Conservation (phyloP, 768 basidiomycete species). For the Lentinula detonsa region DNA sequence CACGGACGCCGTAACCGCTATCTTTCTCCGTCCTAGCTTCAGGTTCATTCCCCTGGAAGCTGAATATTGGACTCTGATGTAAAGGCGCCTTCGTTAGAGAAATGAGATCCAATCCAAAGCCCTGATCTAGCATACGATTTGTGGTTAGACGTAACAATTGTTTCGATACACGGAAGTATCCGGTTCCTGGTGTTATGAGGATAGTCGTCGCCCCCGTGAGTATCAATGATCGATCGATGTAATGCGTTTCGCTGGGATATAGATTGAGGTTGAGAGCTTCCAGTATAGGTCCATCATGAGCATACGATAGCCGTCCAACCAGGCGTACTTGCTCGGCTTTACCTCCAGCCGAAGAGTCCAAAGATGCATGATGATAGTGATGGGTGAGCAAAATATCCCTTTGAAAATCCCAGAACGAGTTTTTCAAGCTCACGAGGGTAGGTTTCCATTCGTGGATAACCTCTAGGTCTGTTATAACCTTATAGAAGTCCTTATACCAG, state of each 20-base stretch:
- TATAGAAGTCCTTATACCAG: conserved; percentile 96
- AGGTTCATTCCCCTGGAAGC: conserved; percentile 69
- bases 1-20: conserved; percentile 37
- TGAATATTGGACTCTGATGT: conserved; percentile 91
- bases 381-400: conserved; percentile 87
- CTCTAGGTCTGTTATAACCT: conserved; percentile 91
- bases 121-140: conserved; percentile 90
- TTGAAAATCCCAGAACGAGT: conserved; percentile 88
- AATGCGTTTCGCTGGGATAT: conserved; percentile 90
- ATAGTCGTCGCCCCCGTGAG: conserved; percentile 82
- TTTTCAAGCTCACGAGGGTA: conserved; percentile 80
- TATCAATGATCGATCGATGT: conserved; percentile 90
- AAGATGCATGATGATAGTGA: conserved; percentile 71
- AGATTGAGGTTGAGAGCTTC: conserved; percentile 92
- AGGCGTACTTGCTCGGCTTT: conserved; percentile 56
- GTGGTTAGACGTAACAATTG: conserved; percentile 87
- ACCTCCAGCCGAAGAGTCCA: conserved; percentile 38
- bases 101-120: conserved; percentile 84
- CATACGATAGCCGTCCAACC: conserved; percentile 74
- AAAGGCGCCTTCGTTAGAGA: conserved; percentile 87
- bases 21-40: conserved; percentile 40
- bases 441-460: conserved; percentile 84
- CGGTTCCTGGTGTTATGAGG: conserved; percentile 89
- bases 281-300: conserved; percentile 92
- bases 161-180: conserved; percentile 90